These are phyloP conservation scores for Cymbopogon flexuosus DNA, from an alignment of 202 grass and related monocot species.

Conservation along the genomic window DNA sequence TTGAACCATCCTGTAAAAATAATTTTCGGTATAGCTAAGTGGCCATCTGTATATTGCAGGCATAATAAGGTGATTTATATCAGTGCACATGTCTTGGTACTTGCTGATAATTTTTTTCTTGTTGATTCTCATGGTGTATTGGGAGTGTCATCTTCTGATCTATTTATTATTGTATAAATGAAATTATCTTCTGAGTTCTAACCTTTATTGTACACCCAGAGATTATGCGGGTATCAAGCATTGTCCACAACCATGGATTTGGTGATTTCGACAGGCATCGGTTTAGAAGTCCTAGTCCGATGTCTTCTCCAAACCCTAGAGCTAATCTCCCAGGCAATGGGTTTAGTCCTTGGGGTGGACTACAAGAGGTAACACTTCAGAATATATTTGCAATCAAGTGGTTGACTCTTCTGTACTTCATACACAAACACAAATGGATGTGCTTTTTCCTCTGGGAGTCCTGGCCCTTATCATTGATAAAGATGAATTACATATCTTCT, in stretches of 20 bases:
- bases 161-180: neutral
- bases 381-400: slow-evolving; percentile 14
- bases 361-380: slow-evolving; percentile 64
- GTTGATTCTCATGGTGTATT: neutral
- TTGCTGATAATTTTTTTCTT: neutral
- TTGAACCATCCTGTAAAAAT: neutral
- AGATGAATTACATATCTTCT: slow-evolving; percentile 13
- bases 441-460: slow-evolving; percentile 24
- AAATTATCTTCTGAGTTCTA: slow-evolving; percentile 13
- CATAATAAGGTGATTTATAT: neutral
- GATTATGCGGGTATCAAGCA: slow-evolving; percentile 81
- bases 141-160: neutral
- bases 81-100: neutral
- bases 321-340: slow-evolving; percentile 56
- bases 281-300: slow-evolving; percentile 85
- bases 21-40: neutral
- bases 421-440: slow-evolving; percentile 12
- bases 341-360: slow-evolving; percentile 64
- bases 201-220: slow-evolving; percentile 46
- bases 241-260: slow-evolving; percentile 82
- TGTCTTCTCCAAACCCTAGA: slow-evolving; percentile 78
- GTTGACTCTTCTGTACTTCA: neutral
- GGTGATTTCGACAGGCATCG: slow-evolving; percentile 70
- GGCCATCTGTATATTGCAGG: slow-evolving; percentile 1
- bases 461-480: slow-evolving; percentile 1